Percentiles rank a stretch among this genome's conserved stretches.
These are phyloP conservation scores for Kluyveromyces sp. DNA, from an alignment of 1,139 yeast species.

Conservation along the genomic window DNA sequence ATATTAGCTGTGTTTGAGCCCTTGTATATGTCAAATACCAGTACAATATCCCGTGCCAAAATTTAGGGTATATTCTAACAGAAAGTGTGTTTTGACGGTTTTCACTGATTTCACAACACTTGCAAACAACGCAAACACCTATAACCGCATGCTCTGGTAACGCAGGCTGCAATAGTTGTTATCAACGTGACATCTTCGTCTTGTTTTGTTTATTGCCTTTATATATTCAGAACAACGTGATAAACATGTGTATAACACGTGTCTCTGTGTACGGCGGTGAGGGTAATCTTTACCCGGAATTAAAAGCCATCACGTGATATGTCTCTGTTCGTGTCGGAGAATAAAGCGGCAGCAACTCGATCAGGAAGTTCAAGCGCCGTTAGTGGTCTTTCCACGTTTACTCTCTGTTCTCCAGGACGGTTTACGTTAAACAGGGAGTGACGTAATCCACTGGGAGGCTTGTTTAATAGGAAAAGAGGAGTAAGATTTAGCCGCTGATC, in stretches of 20 bases:
- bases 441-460: too few species aligned
- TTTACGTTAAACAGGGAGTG: too few species aligned
- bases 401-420: too few species aligned
- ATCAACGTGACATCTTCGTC: not conserved
- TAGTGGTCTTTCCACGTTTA: too few species aligned
- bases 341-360: too few species aligned
- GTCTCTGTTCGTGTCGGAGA: too few species aligned
- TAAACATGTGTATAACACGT: constrained; percentile 9
- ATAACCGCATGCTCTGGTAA: not conserved
- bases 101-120: not conserved
- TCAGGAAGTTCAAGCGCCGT: too few species aligned
- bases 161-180: not conserved
- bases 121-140: not conserved
- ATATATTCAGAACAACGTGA: constrained; percentile 6
- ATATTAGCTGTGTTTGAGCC: not conserved
- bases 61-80: not conserved
- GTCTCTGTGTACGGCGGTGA: constrained; percentile 1
- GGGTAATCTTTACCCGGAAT: constrained; percentile 4
- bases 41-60: too few species aligned
- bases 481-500: too few species aligned
- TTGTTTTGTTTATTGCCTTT: not conserved
- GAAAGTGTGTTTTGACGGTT: too few species aligned
- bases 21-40: too few species aligned
- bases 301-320: not conserved
- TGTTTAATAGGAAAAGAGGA: too few species aligned